A percentile compares a stretch with the other conserved stretches of the same genome.
These are phyloP conservation scores for Penstemon newberryi DNA, from an alignment of 257 asterid genomes.

Conservation along the genomic window DNA sequence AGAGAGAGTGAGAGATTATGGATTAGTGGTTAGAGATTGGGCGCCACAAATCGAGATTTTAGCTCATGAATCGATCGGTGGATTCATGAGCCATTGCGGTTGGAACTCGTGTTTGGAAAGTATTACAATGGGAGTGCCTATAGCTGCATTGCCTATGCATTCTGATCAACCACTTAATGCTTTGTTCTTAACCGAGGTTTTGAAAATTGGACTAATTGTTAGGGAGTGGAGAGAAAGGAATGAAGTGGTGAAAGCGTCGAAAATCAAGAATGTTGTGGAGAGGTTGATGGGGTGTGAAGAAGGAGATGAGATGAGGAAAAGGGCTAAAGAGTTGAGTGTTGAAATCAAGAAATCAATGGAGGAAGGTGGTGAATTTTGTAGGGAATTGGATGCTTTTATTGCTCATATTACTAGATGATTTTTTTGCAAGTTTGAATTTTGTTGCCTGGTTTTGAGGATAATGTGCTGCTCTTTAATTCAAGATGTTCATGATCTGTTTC, in stretches of 20 bases:
- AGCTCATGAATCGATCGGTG: constrained; percentile 10
- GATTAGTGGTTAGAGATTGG: constrained; percentile 6
- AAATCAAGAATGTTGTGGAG: neutral
- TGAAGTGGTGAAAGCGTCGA: neutral
- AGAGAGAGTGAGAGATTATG: neutral
- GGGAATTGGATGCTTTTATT: constrained; percentile 15
- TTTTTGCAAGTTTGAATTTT: neutral
- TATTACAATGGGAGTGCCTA: constrained; percentile 3
- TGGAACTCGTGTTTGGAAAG: constrained; percentile 1
- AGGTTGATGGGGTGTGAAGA: neutral
- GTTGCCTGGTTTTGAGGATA: no score
- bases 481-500: no score
- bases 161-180: constrained; percentile 9
- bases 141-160: constrained; percentile 13
- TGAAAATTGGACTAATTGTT: constrained; percentile 4
- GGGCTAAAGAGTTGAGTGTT: constrained; percentile 9
- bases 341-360: neutral
- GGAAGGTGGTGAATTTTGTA: constrained; percentile 3
- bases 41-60: constrained; percentile 5
- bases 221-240: constrained; percentile 2
- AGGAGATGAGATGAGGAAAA: constrained; percentile 11
- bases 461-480: no score
- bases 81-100: constrained; percentile 19
- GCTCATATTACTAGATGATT: constrained; percentile 8
- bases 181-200: neutral